These are phyloP conservation scores for Neophaeococcomyces aloes DNA, from an alignment of 2,329 filamentous ascomycete genomes.

Conservation along the genomic window DNA sequence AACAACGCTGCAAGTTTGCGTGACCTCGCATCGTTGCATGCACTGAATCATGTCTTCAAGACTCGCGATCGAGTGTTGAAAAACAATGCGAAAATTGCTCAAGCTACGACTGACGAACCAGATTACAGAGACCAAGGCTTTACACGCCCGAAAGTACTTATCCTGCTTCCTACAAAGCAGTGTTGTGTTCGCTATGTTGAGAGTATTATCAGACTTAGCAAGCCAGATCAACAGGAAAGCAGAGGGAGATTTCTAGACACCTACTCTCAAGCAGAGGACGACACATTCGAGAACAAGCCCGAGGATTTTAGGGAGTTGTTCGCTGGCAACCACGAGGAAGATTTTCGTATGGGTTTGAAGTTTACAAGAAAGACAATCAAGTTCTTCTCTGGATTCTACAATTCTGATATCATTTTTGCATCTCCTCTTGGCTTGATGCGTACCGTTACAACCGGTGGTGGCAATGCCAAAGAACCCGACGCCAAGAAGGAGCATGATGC, in stretches of 20 bases:
- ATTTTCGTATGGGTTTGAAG: conserved; percentile 91
- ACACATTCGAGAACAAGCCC: conserved; percentile 59
- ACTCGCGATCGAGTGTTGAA: conserved; percentile 86
- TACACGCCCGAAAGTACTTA: conserved; percentile 83
- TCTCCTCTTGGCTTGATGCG: conserved; percentile 83
- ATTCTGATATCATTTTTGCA: conserved; percentile 86
- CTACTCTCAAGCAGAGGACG: conserved; percentile 60
- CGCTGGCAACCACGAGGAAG: conserved; percentile 90
- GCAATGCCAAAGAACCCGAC: conserved; percentile 23
- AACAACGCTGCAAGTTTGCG: conserved; percentile 60
- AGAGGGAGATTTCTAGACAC: conserved; percentile 81
- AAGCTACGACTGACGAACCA: conserved; percentile 54
- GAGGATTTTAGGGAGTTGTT: conserved; percentile 85
- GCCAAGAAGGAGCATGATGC: conserved; percentile 57
- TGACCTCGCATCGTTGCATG: conserved; percentile 66
- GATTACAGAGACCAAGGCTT: conserved; percentile 90
- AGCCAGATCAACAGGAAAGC: conserved; percentile 88
- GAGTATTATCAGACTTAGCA: conserved; percentile 62
- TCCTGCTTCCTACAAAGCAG: conserved; percentile 80
- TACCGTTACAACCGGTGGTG: conserved; percentile 61
- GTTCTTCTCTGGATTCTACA: conserved; percentile 91
- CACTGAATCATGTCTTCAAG: conserved; percentile 85
- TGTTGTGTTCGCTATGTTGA: conserved; percentile 71
- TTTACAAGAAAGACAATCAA: conserved; percentile 94
- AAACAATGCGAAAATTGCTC: conserved; percentile 71